A percentile compares a stretch with the other conserved stretches of the same genome.
Conservation (phyloP, 2,329 filamentous ascomycete genomes). For the Thermochaetoides dissita region DNA sequence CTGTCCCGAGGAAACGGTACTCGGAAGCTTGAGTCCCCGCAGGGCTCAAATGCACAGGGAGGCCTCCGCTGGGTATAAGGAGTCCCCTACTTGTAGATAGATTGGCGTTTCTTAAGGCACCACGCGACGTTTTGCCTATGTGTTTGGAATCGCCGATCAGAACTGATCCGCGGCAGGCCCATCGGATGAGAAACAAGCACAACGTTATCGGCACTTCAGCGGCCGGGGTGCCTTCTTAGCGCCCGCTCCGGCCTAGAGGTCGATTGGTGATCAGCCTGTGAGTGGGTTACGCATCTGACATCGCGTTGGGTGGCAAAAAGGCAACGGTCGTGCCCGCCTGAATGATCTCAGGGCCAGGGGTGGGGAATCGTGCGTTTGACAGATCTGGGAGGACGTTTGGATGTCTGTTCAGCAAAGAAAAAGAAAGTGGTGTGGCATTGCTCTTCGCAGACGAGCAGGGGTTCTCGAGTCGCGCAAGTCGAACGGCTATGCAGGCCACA, state of each 20-base stretch:
- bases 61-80: too few species aligned
- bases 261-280: too few species aligned
- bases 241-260: too few species aligned
- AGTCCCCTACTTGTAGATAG: too few species aligned
- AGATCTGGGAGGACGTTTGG: neutral
- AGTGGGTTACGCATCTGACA: too few species aligned
- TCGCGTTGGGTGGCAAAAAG: too few species aligned
- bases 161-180: constrained; percentile 3
- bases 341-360: too few species aligned
- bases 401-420: neutral
- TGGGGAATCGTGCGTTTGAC: neutral
- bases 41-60: neutral
- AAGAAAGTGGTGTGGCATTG: constrained; percentile 13
- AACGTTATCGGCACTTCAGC: neutral
- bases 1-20: constrained; percentile 6
- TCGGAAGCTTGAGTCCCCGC: constrained; percentile 1
- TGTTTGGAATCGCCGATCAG: neutral
- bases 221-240: too few species aligned
- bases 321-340: too few species aligned
- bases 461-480: constrained; percentile 4
- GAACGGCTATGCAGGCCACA: constrained; percentile 14
- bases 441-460: constrained; percentile 9
- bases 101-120: too few species aligned
- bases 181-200: constrained; percentile 1
- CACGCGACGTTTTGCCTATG: neutral